Conservation (phyloP, 2,329 filamentous ascomycete genomes). For the Arthrobotrys conoides region DNA sequence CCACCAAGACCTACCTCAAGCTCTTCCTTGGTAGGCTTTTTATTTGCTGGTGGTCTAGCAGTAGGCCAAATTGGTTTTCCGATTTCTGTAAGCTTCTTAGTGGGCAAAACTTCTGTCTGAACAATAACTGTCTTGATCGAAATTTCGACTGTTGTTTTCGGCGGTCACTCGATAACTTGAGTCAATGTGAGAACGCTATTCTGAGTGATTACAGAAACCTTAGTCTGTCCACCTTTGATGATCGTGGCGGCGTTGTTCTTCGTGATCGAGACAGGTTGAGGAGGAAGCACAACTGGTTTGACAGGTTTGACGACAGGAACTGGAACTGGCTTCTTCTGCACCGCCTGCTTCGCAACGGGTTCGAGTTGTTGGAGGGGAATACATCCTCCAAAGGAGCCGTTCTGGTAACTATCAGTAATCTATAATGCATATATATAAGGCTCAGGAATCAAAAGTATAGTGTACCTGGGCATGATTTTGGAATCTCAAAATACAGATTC, state of each 20-base stretch:
- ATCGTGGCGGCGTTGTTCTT: constrained; percentile 2
- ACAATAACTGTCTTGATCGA: neutral
- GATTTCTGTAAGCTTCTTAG: neutral
- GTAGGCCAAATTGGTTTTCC: constrained; percentile 1
- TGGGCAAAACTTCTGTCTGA: neutral
- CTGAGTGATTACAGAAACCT: neutral
- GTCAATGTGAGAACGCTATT: neutral
- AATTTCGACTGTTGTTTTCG: neutral
- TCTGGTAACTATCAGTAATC: neutral
- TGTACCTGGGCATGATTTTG: neutral
- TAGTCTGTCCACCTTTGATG: neutral
- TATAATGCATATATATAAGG: neutral
- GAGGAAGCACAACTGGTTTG: constrained; percentile 11
- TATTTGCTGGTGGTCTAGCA: neutral
- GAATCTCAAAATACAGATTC: constrained; percentile 21
- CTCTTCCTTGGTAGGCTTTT: neutral
- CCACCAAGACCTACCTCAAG: constrained; percentile 1
- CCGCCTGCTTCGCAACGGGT: neutral
- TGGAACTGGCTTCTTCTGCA: constrained; percentile 4
- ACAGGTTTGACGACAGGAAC: constrained; percentile 1
- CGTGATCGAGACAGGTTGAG: neutral
- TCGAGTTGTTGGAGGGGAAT: constrained; percentile 2
- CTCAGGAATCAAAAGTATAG: neutral
- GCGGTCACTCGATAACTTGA: constrained; percentile 1
- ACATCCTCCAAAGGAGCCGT: constrained; percentile 9